Conservation (phyloP, 148 eudicot genomes). For the Fallopia convolvulus region DNA sequence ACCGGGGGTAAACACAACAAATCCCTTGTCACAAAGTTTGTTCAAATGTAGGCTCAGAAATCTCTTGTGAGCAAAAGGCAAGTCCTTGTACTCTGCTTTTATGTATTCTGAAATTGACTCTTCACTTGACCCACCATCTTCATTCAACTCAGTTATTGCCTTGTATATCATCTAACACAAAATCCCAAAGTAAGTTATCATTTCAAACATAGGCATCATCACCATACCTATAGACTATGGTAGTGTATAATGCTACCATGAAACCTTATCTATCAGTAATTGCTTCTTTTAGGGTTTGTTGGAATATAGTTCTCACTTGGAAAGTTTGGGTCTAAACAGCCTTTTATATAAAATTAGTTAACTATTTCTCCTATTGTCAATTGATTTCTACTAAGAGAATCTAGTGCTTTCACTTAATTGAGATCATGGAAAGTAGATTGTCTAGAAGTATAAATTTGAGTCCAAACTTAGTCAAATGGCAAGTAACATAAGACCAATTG, state of each 20-base stretch:
- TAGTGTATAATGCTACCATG: background rate
- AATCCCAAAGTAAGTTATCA: background rate
- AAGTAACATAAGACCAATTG: background rate
- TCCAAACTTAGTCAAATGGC: background rate
- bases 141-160: constrained; percentile 29
- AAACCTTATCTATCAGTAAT: too few relatives aligned
- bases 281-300: too few relatives aligned
- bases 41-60: constrained; percentile 23
- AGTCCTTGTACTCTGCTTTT: constrained; percentile 18
- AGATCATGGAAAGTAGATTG: background rate
- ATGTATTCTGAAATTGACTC: constrained; percentile 26
- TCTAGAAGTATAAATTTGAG: background rate
- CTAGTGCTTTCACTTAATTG: too few relatives aligned
- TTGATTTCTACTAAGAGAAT: too few relatives aligned
- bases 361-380: too few relatives aligned
- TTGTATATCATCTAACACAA: constrained; percentile 27
- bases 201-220: too few relatives aligned
- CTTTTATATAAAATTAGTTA: too few relatives aligned
- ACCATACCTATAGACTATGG: too few relatives aligned
- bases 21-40: constrained; percentile 22
- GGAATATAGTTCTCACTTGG: too few relatives aligned
- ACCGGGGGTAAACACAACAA: constrained; percentile 14
- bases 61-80: constrained; percentile 33
- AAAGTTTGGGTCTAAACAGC: too few relatives aligned
- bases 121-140: constrained; percentile 25